Percentiles rank a stretch among this genome's conserved stretches.
Conservation (phyloP, 176 grass and related monocot genomes). For the Elaeis guineensis region DNA sequence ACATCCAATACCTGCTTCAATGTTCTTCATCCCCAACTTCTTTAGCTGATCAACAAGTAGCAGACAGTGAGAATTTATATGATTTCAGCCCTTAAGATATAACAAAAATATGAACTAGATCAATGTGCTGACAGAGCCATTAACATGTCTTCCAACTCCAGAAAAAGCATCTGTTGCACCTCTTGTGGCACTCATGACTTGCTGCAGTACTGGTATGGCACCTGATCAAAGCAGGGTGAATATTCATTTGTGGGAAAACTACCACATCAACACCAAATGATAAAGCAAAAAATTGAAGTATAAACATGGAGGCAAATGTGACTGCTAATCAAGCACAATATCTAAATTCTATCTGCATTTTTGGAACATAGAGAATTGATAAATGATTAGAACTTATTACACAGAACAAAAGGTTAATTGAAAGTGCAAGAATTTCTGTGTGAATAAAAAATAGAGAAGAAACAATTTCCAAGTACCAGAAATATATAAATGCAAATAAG, state of each 20-base stretch:
- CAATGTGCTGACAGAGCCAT: conserved; percentile 47
- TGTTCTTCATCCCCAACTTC: conserved; percentile 58
- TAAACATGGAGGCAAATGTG: neutral
- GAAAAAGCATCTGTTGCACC: conserved; percentile 84
- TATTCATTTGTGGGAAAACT: neutral
- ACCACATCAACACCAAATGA: too few species aligned
- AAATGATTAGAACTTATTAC: too few species aligned
- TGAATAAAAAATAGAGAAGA: too few species aligned
- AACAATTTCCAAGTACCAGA: too few species aligned
- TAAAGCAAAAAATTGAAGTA: neutral
- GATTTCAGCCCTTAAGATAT: neutral
- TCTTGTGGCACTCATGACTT: conserved; percentile 83
- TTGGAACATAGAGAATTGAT: too few species aligned
- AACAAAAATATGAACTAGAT: neutral
- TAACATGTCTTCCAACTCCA: conserved; percentile 68
- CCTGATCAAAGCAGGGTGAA: conserved; percentile 24
- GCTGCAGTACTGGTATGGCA: conserved; percentile 69
- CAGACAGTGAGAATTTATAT: conserved; percentile 5
- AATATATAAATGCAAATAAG: too few species aligned
- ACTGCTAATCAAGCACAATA: too few species aligned
- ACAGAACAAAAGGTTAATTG: too few species aligned
- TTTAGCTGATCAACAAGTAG: conserved; percentile 43
- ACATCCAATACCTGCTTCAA: conserved; percentile 86
- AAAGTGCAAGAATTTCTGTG: too few species aligned
- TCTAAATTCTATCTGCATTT: too few species aligned